Percentiles rank a stretch among this genome's conserved stretches.
phyloP scores from a whole-genome alignment of 345 rosid species.

The Cardamine resedifolia region DNA sequence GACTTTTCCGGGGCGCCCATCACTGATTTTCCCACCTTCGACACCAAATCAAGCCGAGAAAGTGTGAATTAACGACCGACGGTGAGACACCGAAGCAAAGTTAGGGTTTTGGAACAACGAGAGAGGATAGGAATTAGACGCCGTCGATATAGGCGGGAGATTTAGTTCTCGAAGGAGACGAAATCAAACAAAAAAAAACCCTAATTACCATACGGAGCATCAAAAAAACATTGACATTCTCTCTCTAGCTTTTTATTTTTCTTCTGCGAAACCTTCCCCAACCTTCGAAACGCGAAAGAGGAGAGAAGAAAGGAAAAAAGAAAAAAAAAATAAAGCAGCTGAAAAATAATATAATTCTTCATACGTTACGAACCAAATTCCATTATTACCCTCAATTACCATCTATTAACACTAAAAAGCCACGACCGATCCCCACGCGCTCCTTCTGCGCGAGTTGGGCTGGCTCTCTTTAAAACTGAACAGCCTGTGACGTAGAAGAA shows the following conservation, averaged over 20 bases:
- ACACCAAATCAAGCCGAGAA: constrained; percentile 34
- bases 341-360: constrained; percentile 27
- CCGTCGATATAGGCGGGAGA: constrained; percentile 39
- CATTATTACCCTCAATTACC: constrained; percentile 7
- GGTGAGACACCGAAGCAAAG: constrained; percentile 30
- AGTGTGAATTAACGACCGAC: constrained; percentile 24
- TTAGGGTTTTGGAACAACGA: constrained; percentile 56
- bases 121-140: constrained; percentile 16
- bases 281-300: constrained; percentile 30
- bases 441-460: neutral
- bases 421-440: constrained; percentile 24
- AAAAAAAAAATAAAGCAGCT: neutral
- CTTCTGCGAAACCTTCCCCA: constrained; percentile 33
- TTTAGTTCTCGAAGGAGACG: constrained; percentile 17
- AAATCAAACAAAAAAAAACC: constrained; percentile 27
- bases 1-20: constrained; percentile 93
- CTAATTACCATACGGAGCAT: constrained; percentile 28
- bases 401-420: neutral
- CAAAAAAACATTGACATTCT: constrained; percentile 17
- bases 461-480: neutral
- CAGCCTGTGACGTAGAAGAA: constrained; percentile 30
- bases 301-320: constrained; percentile 1
- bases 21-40: constrained; percentile 39
- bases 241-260: constrained; percentile 30
- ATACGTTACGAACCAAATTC: constrained; percentile 22